phyloP scores from a whole-genome alignment of 2,329 filamentous ascomycete genomes.

The Ophiocordyceps sinensis region DNA sequence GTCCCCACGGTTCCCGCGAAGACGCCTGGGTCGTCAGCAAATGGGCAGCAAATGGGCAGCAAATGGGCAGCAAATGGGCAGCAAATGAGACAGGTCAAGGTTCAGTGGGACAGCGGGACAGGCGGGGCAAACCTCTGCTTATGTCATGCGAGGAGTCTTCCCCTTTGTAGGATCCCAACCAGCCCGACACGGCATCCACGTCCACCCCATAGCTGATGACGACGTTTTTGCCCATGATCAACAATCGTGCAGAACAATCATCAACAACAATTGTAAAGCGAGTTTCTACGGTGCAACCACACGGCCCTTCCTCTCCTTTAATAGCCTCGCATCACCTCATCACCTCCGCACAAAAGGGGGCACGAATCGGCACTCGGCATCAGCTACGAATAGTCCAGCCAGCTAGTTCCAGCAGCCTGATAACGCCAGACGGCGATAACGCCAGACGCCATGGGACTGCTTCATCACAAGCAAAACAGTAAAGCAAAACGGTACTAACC shows the following conservation, averaged over 20 bases:
- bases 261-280: too few relatives aligned
- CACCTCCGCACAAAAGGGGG: too few relatives aligned
- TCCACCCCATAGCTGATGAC: slow-evolving; percentile 49
- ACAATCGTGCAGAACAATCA: background rate
- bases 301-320: too few relatives aligned
- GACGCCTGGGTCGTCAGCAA: slow-evolving; percentile 26
- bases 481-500: too few relatives aligned
- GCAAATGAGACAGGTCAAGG: too few relatives aligned
- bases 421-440: background rate
- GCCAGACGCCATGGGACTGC: background rate
- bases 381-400: too few relatives aligned
- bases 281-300: too few relatives aligned
- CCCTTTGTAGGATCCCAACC: slow-evolving; percentile 62
- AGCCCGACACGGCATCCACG: slow-evolving; percentile 62
- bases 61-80: background rate
- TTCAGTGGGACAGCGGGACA: too few relatives aligned
- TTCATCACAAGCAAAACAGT: background rate
- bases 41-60: background rate
- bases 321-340: too few relatives aligned
- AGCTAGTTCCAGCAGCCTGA: too few relatives aligned
- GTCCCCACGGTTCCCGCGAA: slow-evolving; percentile 57
- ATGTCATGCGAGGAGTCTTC: slow-evolving; percentile 61
- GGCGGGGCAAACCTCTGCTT: slow-evolving; percentile 51
- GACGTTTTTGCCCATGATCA: slow-evolving; percentile 1
- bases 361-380: too few relatives aligned